These are phyloP conservation scores for Cyclotella baltica DNA, from an alignment of 108 stramenopile genomes.

Conservation along the genomic window DNA sequence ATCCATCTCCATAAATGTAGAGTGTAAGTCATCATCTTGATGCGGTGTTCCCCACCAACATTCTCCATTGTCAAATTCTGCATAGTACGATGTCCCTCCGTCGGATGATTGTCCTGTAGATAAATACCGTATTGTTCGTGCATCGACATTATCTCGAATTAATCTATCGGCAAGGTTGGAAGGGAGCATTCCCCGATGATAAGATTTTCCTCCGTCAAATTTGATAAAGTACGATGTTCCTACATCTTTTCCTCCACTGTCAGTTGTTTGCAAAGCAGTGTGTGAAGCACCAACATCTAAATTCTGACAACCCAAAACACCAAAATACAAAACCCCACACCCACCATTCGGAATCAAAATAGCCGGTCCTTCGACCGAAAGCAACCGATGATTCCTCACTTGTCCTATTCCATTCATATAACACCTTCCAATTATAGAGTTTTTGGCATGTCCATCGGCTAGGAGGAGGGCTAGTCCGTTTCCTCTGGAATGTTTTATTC, in stretches of 20 bases:
- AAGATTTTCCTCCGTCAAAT: slow-evolving; percentile 30
- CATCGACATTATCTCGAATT: slow-evolving; percentile 22
- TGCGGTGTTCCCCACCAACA: slow-evolving; percentile 70
- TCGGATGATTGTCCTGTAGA: slow-evolving; percentile 62
- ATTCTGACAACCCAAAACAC: slow-evolving; percentile 14
- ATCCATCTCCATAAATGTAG: slow-evolving; percentile 59
- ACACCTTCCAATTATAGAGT: slow-evolving; percentile 27
- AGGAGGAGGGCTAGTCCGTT: slow-evolving; percentile 23
- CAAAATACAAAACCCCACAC: slow-evolving; percentile 12
- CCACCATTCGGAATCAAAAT: slow-evolving; percentile 31
- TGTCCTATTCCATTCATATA: slow-evolving; percentile 19
- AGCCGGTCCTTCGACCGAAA: slow-evolving; percentile 6
- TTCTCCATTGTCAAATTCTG: slow-evolving; percentile 72
- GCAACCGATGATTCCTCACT: neutral
- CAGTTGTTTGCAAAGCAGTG: neutral
- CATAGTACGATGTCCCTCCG: slow-evolving; percentile 57
- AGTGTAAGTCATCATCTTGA: slow-evolving; percentile 61
- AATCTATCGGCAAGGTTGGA: slow-evolving; percentile 27
- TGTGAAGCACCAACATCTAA: neutral
- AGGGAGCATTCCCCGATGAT: slow-evolving; percentile 27
- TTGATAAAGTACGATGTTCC: slow-evolving; percentile 43
- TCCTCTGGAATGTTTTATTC: slow-evolving; percentile 30
- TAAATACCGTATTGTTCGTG: slow-evolving; percentile 52
- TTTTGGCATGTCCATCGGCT: slow-evolving; percentile 16
- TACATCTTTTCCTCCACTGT: neutral